Base-by-base conservation (phyloP, 148 eudicot genomes). In the Dianthus caryophyllus region DNA sequence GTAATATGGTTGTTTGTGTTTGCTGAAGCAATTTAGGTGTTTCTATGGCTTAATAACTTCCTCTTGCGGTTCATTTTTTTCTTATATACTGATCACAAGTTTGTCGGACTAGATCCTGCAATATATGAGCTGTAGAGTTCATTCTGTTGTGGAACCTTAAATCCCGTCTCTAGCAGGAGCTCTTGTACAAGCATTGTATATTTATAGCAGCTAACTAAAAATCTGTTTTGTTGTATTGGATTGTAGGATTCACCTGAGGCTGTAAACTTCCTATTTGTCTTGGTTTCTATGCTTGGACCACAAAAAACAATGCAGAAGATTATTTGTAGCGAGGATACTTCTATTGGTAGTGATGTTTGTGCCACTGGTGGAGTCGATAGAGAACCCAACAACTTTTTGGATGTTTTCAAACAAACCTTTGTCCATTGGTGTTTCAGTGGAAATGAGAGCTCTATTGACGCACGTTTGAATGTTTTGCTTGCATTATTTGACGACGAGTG, bases 381-480 rank as follows among this genome's bases (percentile, higher is more conserved):
- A 58, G 81, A 80, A 71, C 60, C 70, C 41, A 76, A 69, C 44
- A 74, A 81, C 68, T 93, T 90, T 79, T 65, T 94, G 79, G 75
- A 74, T 58, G 75, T 78, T 49, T 94, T 86, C 80, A 76, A 81
- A 60, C 83, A 82, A 73, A 78, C 71, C 18, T 84, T 94, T 79
- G 74, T 94, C 46, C 76, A 89, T 48, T 90, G 90, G 97, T 94
- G 97, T 77, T 79, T 90, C 52, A 78, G 75, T 65, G 76, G 75
- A 44, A 71, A 73, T 79, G 80, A 79, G 73, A 56, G 75, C 51
- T 83, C 87, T 21, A 66, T 70, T 20, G 65, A 78, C 71, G 84
- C 82, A 73, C 84, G 86, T 62, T 20, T 94, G 62, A 95, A 94
- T 75, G 85, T 94, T 74, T 77, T 94, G 79, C 90, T 90, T 66